Evolutionary conservation across 2,329 filamentous ascomycete genomes (phyloP).

Genomic region (Plectosphaerella plurivora): DNA sequence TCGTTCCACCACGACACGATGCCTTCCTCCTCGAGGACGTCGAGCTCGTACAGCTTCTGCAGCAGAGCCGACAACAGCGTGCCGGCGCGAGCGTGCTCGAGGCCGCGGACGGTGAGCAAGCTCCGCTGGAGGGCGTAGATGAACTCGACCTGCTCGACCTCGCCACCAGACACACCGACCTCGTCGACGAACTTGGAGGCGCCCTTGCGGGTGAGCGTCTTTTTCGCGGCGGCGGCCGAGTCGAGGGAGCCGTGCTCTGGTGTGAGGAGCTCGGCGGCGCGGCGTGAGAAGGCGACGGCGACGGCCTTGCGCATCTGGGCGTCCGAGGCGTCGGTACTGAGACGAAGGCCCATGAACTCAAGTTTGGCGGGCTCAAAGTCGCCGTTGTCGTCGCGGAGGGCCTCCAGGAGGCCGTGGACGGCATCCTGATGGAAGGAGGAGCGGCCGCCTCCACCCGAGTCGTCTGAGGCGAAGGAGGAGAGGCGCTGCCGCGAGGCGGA

Average conservation of each 20-base stretch:
- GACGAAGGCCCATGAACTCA: slow-evolving; percentile 89
- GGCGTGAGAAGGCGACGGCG: slow-evolving; percentile 78
- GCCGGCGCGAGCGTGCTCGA: slow-evolving; percentile 41
- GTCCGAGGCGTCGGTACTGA: slow-evolving; percentile 87
- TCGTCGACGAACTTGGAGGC: slow-evolving; percentile 53
- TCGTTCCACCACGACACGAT: slow-evolving; percentile 88
- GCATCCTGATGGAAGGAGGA: slow-evolving; percentile 80
- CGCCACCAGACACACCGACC: slow-evolving; percentile 59
- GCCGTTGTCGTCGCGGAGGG: slow-evolving; percentile 67
- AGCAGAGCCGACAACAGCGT: slow-evolving; percentile 72
- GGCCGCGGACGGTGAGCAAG: slow-evolving; percentile 60
- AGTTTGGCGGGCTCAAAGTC: slow-evolving; percentile 81
- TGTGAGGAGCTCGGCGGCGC: slow-evolving; percentile 64
- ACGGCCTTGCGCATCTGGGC: slow-evolving; percentile 83
- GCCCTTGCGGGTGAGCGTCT: slow-evolving; percentile 52
- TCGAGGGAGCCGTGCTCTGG: slow-evolving; percentile 48
- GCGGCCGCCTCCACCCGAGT: slow-evolving; percentile 50
- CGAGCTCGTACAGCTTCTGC: slow-evolving; percentile 80
- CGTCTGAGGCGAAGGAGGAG: slow-evolving; percentile 69
- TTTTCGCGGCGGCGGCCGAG: slow-evolving; percentile 60
- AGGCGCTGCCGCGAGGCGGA: slow-evolving; percentile 60
- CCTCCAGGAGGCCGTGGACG: slow-evolving; percentile 80
- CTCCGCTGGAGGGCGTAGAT: slow-evolving; percentile 78
- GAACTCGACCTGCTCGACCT: slow-evolving; percentile 80
- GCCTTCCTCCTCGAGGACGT: slow-evolving; percentile 84